Evolutionary conservation across 2,329 filamentous ascomycete genomes (phyloP).

Genomic region (Dichotomopilus funicola): DNA sequence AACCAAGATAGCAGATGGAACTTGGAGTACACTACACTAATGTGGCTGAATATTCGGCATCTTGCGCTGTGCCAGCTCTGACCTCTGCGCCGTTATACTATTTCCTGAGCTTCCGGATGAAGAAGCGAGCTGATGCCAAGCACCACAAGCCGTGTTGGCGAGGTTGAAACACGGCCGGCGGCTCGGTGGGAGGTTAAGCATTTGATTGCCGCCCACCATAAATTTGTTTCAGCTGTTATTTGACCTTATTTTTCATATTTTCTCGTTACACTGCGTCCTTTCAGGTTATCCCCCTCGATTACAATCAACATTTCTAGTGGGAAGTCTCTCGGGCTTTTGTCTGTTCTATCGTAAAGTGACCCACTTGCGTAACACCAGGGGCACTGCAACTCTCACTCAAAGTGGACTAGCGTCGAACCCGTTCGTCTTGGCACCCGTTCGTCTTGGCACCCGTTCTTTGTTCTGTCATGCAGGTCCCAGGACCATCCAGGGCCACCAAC

Average conservation of each 20-base stretch:
- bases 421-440: slow-evolving; percentile 9
- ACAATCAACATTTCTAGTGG: no score
- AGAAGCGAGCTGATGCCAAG: not conserved
- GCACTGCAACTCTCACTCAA: not conserved
- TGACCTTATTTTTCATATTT: no score
- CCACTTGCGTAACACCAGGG: not conserved
- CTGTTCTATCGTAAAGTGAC: not conserved
- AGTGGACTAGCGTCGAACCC: slow-evolving; percentile 6
- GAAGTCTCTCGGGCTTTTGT: not conserved
- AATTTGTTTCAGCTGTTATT: no score
- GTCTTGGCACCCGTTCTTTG: slow-evolving; percentile 8
- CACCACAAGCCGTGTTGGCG: not conserved
- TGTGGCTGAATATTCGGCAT: no score
- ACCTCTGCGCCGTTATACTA: no score
- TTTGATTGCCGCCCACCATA: not conserved
- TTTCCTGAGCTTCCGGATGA: no score
- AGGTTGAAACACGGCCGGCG: not conserved
- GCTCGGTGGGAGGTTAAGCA: not conserved
- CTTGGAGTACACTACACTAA: no score
- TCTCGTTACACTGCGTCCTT: no score
- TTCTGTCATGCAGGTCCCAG: slow-evolving; percentile 10
- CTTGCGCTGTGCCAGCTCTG: no score
- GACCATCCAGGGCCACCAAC: not conserved
- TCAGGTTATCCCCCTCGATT: no score
- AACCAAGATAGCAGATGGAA: no score